Evolutionary conservation across 2,329 filamentous ascomycete genomes (phyloP).

Genomic region (Remersonia thermophila): DNA sequence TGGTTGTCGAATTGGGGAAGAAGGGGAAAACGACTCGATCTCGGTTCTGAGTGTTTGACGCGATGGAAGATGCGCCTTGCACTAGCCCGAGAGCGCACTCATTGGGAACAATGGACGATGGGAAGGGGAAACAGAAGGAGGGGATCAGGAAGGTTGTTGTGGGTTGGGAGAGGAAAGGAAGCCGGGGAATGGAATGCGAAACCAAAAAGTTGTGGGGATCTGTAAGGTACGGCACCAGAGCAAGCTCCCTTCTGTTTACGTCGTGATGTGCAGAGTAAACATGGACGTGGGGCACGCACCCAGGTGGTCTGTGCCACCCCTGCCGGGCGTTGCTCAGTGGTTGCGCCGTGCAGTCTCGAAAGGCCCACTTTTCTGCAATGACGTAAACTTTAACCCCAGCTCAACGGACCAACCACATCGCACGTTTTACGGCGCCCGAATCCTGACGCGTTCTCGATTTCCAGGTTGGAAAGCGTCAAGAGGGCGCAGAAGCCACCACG

Average conservation of each 20-base stretch:
- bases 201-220: not conserved
- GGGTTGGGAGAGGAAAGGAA: slow-evolving; percentile 2
- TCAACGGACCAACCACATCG: no score
- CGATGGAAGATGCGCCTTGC: slow-evolving; percentile 12
- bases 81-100: slow-evolving; percentile 7
- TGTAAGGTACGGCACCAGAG: no score
- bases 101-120: slow-evolving; percentile 8
- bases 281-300: slow-evolving; percentile 1
- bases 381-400: slow-evolving; percentile 7
- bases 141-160: slow-evolving; percentile 2
- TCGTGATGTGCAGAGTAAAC: slow-evolving; percentile 12
- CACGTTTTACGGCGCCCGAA: no score
- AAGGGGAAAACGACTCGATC: not conserved
- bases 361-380: slow-evolving; percentile 9
- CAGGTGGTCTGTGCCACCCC: slow-evolving; percentile 11
- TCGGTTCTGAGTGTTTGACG: slow-evolving; percentile 5
- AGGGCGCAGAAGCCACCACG: no score
- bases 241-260: slow-evolving; percentile 17
- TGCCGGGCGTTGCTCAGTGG: slow-evolving; percentile 8
- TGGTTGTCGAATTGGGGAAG: not conserved
- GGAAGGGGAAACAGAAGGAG: slow-evolving; percentile 7
- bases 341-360: slow-evolving; percentile 5
- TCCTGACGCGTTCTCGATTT: no score
- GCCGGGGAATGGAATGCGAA: not conserved
- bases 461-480: no score